These are phyloP conservation scores for Phyllosticta ampelicida DNA, from an alignment of 2,329 filamentous ascomycete species.

Conservation along the genomic window DNA sequence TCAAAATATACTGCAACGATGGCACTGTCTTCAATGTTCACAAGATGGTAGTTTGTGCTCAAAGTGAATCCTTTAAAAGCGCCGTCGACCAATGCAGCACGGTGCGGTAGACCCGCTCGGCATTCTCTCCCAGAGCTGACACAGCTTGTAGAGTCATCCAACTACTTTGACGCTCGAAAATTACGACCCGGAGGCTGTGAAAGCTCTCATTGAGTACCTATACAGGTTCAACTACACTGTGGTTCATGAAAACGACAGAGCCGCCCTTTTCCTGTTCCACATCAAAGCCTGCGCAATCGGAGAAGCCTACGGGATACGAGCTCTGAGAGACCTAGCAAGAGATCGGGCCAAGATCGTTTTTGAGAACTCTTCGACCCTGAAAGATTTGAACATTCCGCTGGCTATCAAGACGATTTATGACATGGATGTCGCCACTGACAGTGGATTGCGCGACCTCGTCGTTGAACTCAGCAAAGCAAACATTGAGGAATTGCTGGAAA, in stretches of 20 bases:
- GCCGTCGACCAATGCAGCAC: not conserved
- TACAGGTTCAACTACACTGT: conserved; percentile 10
- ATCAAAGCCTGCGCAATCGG: not conserved
- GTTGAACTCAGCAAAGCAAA: not conserved
- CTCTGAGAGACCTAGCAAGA: not conserved
- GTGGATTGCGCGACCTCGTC: not conserved
- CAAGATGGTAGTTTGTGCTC: not conserved
- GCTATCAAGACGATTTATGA: not conserved
- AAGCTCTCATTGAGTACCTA: conserved; percentile 6
- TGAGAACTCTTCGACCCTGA: not conserved
- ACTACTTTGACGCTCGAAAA: not conserved
- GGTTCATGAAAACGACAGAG: not conserved
- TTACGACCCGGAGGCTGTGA: not conserved
- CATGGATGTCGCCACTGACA: not conserved
- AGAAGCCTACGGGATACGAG: not conserved
- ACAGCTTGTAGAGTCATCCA: not conserved
- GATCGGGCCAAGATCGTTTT: not conserved
- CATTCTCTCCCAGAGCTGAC: not conserved
- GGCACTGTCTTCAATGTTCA: not conserved
- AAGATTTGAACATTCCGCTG: not conserved
- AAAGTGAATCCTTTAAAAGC: not conserved
- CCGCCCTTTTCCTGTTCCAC: not conserved
- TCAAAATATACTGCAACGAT: not conserved
- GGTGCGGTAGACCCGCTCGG: not conserved
- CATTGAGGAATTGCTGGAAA: not conserved